These are phyloP conservation scores for Amaranthus cruentus DNA, from an alignment of 148 eudicot genomes.

Conservation along the genomic window DNA sequence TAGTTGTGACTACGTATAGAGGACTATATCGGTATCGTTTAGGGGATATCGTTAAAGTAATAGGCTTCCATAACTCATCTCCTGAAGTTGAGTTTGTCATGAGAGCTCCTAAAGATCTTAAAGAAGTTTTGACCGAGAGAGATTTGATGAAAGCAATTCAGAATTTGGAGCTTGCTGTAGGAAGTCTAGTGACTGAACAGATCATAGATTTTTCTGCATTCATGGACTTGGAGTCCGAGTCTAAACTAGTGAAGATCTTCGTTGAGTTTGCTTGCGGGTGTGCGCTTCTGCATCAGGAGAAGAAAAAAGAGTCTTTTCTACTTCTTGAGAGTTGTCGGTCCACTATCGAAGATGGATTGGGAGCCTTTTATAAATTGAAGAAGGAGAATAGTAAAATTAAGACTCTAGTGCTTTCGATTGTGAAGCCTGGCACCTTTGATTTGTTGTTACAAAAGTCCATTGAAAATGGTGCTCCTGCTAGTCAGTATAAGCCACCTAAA, in stretches of 20 bases:
- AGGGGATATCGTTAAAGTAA: conserved; percentile 43
- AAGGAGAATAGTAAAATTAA: conserved; percentile 30
- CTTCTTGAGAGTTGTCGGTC: conserved; percentile 25
- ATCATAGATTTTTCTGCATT: conserved; percentile 26
- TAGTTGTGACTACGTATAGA: conserved; percentile 43
- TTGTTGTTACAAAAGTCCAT: conserved; percentile 24
- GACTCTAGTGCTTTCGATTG: conserved; percentile 21
- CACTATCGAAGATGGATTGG: conserved; percentile 34
- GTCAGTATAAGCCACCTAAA: conserved; percentile 44
- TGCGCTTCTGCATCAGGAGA: conserved; percentile 15
- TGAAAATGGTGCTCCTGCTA: conserved; percentile 36
- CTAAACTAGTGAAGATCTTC: conserved; percentile 28
- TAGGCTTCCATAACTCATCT: conserved; percentile 42
- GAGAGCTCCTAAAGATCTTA: conserved; percentile 43
- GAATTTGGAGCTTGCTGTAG: conserved; percentile 22
- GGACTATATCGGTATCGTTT: conserved; percentile 38
- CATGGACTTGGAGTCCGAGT: conserved; percentile 19
- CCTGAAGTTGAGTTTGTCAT: conserved; percentile 36
- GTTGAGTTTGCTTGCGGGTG: conserved; percentile 27
- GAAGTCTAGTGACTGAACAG: conserved; percentile 9
- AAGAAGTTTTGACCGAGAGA: conserved; percentile 37
- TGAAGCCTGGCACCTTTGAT: conserved; percentile 31
- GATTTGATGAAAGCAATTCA: conserved; percentile 30
- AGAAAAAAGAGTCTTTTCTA: conserved; percentile 9
- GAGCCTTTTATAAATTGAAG: conserved; percentile 29